Base-by-base conservation (phyloP, 1,284 basidiomycete species). In the Irpex lacteus region DNA sequence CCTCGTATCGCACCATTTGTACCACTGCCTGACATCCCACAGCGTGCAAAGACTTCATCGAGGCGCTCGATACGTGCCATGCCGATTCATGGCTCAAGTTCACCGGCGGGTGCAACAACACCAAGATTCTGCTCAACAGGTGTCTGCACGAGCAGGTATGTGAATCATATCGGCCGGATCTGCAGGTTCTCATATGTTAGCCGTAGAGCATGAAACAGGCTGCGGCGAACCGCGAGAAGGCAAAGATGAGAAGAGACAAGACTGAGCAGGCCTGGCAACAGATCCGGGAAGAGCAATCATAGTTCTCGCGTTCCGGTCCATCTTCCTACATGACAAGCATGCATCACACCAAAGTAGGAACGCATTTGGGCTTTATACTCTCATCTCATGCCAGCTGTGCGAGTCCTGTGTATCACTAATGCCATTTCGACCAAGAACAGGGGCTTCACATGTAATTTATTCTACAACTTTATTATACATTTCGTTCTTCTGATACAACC, bases 121-220 rank as follows among this genome's bases (percentile, higher is more conserved):
- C 85, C 60, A 94, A 94, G 76, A 77, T 84, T 60, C 83, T 86
- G 59, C 79, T 95, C 70, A 91, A 90, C 70, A 77, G 82, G 69
- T 95, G 93, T 79, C 79, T 95, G 58, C 82, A 88, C 61, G 78
- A 85, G 76, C 92, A 95, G 85, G 93, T 93, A 72, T 70, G 81
- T 73, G 50, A 36, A 15, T 6, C 13, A 19, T 49, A 37, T 32
- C 40, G 36, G 38, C 55, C 52, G 21, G 40, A 6, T 50, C 18
- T 40, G 9, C 57, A 37, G 50, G 63, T 53, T 18, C 64, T 49
- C 21, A 52, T 59, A 40, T 37, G 60, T 5, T 55, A 60, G 7
- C 19, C 53, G 66, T 70, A 94, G 93, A 86, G 91, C 61, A 69
- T 90, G 26, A 83, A 84, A 58, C 85, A 92, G 63, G 87, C 91